Percentiles rank a stretch among this genome's conserved stretches.
Evolutionary conservation across 78 protist species (phyloP).

Genomic region (Dictyostelium discoideum): dicty_2.7 NC_007090.3:4478001-4478500

Average conservation of each 20-base stretch:
- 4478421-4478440: background rate
- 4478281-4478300: background rate
- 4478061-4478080: constrained; percentile 51
- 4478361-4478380: too few relatives aligned
- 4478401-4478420: background rate
- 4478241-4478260: constrained; percentile 62
- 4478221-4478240: constrained; percentile 85
- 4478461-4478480: too few relatives aligned
- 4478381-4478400: background rate
- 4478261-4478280: background rate
- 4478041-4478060: constrained; percentile 13
- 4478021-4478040: background rate
- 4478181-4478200: constrained; percentile 85
- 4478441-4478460: background rate
- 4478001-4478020: background rate
- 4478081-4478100: constrained; percentile 81
- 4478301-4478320: background rate
- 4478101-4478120: constrained; percentile 79
- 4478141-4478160: constrained; percentile 78
- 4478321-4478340: background rate
- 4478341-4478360: background rate
- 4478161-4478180: constrained; percentile 85
- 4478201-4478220: constrained; percentile 81
- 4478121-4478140: constrained; percentile 71
- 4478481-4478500: too few relatives aligned